Percentiles rank a stretch among this genome's conserved stretches.
phyloP scores from a whole-genome alignment of 192 early-diverging fungal species.

The Rhizophagus sp. region DNA sequence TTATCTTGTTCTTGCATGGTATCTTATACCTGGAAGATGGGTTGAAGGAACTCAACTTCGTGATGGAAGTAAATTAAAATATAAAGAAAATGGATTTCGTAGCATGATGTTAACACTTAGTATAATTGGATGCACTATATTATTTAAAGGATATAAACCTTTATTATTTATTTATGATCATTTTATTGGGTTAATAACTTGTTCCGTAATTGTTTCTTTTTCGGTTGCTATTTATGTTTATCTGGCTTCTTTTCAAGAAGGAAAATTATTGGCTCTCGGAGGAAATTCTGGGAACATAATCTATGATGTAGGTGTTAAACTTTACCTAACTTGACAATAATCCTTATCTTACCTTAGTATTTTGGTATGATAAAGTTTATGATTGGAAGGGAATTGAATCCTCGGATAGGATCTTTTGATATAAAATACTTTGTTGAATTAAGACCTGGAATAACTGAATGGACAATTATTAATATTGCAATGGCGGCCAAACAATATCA shows the following conservation, averaged over 20 bases:
- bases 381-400: constrained; percentile 96
- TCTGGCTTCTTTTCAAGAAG: constrained; percentile 67
- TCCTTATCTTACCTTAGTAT: background rate
- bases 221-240: constrained; percentile 72
- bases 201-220: constrained; percentile 69
- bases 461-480: constrained; percentile 78
- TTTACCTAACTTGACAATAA: background rate
- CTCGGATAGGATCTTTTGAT: constrained; percentile 79
- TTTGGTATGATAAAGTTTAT: constrained; percentile 74
- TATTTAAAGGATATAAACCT: constrained; percentile 53
- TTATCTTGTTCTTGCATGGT: constrained; percentile 66
- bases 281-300: constrained; percentile 90
- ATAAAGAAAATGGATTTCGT: constrained; percentile 83
- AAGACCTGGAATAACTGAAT: constrained; percentile 90
- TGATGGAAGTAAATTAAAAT: constrained; percentile 70
- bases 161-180: constrained; percentile 85
- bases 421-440: constrained; percentile 95
- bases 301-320: constrained; percentile 67
- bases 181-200: constrained; percentile 68
- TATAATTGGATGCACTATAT: constrained; percentile 43
- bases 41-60: constrained; percentile 71
- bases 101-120: constrained; percentile 56
- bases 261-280: constrained; percentile 70
- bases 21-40: constrained; percentile 67
- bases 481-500: constrained; percentile 79